Base-by-base conservation (phyloP, 345 rosid species). In the Noccaea bulbosa region DNA sequence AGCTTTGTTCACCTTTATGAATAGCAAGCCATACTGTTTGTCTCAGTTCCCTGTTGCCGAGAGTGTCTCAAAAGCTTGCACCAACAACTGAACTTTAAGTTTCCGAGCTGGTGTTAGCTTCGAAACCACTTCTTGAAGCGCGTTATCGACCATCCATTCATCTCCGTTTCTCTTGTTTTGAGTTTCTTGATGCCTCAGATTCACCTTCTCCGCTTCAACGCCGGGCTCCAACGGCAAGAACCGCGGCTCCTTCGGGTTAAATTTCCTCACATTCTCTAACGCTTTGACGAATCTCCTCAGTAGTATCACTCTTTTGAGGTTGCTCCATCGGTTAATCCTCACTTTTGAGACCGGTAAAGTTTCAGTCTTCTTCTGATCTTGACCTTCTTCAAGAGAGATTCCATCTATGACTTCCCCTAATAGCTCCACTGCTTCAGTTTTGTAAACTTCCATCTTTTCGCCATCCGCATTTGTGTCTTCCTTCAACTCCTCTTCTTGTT, bases 101-200 rank as follows among this genome's bases (percentile, higher is more conserved):
- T 79, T 87, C 72, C 96, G 78, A 35, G 88, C 93, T 35, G 97
- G 96, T 48, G 90, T 89, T 57, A 94, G 85, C 75, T 81, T 81
- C 3, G 96, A 77, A 69, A 94, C 93, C 35, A 85, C 98, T 56
- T 68, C 83, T 81, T 81, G 95, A 69, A 94, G 89, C 32, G 96
- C 83, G 65, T 81, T 77, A 78, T 94, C 96, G 9, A 91, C 87
- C 96, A 91, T 92, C 94, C 97, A 94, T 71, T 89, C 96, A 32
- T 89, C 99, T 0, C 80, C 72, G 55, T 78, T 81, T 79, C 83
- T 89, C 73, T 82, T 86, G 70, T 81, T 91, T 45, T 73, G 82
- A 65, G 69, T 72, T 67, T 73, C 83, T 77, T 81, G 95, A 78
- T 79, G 90, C 83, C 88, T 84, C 14, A 94, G 75, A 46, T 67